Evolutionary conservation across 2,329 filamentous ascomycete genomes (phyloP).

Genomic region (Sclerotinia nivalis): DNA sequence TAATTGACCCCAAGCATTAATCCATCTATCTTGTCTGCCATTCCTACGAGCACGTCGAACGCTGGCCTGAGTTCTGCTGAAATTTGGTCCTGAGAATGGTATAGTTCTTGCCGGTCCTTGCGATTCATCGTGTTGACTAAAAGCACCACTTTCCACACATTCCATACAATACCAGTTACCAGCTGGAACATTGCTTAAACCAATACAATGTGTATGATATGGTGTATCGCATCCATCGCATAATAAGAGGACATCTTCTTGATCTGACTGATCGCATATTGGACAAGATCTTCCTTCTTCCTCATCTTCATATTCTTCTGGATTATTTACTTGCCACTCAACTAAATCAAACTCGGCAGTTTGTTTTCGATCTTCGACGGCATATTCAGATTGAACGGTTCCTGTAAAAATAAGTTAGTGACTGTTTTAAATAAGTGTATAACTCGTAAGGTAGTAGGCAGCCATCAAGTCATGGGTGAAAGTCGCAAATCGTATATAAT

Average conservation of each 20-base stretch:
- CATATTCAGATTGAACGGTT: conserved; percentile 57
- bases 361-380: conserved; percentile 82
- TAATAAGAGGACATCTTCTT: conserved; percentile 81
- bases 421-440: conserved; percentile 5
- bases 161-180: conserved; percentile 91
- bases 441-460: background rate
- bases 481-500: background rate
- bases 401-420: conserved; percentile 46
- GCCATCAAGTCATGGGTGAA: background rate
- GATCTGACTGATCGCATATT: conserved; percentile 77
- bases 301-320: conserved; percentile 64
- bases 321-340: conserved; percentile 67
- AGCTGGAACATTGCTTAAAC: conserved; percentile 71
- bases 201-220: conserved; percentile 91
- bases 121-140: background rate
- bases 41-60: conserved; percentile 54
- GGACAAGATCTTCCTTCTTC: conserved; percentile 72
- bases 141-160: conserved; percentile 53
- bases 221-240: conserved; percentile 89
- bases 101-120: conserved; percentile 8
- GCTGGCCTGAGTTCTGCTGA: conserved; percentile 57
- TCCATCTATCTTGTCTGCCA: conserved; percentile 81
- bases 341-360: conserved; percentile 85
- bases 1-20: conserved; percentile 76
- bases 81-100: conserved; percentile 24